These are phyloP conservation scores for Glomus cerebriforme DNA, from an alignment of 192 early-diverging fungal species.

Conservation along the genomic window DNA sequence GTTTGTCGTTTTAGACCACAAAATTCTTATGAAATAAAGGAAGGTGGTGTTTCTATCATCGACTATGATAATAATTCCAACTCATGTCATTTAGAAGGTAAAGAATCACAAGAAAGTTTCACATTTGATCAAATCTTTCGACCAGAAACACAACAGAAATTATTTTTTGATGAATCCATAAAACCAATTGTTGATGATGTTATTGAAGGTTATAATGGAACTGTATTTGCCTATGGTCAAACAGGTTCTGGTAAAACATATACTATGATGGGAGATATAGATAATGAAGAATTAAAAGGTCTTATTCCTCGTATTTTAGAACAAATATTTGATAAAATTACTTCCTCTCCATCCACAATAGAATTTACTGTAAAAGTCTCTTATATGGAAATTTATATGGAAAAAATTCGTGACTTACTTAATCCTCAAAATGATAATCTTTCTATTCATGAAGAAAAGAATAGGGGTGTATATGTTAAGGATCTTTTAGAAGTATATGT, in stretches of 20 bases:
- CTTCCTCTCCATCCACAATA: conserved; percentile 86
- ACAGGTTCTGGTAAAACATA: conserved; percentile 97
- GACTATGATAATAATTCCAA: conserved; percentile 72
- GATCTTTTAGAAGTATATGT: conserved; percentile 98
- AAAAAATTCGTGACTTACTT: conserved; percentile 95
- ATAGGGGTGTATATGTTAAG: conserved; percentile 97
- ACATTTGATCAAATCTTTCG: conserved; percentile 94
- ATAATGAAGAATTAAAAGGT: conserved; percentile 87
- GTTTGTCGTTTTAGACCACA: conserved; percentile 97
- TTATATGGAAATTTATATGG: conserved; percentile 99
- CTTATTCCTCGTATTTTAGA: conserved; percentile 97
- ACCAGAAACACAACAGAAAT: conserved; percentile 76
- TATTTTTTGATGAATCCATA: conserved; percentile 91
- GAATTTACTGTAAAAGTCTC: conserved; percentile 99
- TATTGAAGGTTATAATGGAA: conserved; percentile 97
- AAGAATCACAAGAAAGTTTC: conserved; percentile 72
- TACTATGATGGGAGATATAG: conserved; percentile 99
- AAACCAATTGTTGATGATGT: conserved; percentile 91
- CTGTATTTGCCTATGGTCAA: conserved; percentile 99
- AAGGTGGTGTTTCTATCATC: conserved; percentile 88
- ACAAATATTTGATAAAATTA: conserved; percentile 90
- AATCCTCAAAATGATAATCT: conserved; percentile 87
- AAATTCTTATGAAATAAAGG: conserved; percentile 86
- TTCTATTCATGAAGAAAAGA: conserved; percentile 97
- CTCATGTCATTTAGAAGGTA: conserved; percentile 54